Evolutionary conservation across 1,284 basidiomycete genomes (phyloP).

Genomic region (Ustilago vetiveriae): DNA sequence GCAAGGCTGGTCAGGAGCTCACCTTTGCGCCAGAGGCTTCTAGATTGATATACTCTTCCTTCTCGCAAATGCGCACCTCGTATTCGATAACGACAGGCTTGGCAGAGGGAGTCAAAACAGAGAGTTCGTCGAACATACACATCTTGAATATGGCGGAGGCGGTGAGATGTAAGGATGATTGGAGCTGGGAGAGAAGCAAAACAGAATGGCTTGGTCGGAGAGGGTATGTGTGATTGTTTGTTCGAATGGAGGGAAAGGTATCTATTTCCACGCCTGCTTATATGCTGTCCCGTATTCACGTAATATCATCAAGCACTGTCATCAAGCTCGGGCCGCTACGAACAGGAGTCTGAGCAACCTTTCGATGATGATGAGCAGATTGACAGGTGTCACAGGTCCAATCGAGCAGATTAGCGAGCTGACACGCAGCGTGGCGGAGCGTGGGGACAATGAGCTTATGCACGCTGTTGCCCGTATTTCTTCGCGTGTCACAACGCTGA

Average conservation of each 20-base stretch:
- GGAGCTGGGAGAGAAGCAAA: background rate
- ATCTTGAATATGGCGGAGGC: background rate
- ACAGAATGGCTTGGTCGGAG: no score
- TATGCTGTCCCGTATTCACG: background rate
- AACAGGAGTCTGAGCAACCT: background rate
- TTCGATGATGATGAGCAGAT: slow-evolving; percentile 21
- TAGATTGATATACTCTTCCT: slow-evolving; percentile 8
- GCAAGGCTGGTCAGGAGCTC: background rate
- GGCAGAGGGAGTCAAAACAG: background rate
- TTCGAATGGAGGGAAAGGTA: background rate
- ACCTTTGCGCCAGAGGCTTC: slow-evolving; percentile 13
- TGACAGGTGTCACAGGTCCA: slow-evolving; percentile 31
- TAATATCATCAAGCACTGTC: background rate
- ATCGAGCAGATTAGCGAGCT: slow-evolving; percentile 19
- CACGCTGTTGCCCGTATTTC: slow-evolving; percentile 2
- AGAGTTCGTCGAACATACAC: slow-evolving; percentile 29
- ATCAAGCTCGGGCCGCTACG: background rate
- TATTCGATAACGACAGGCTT: slow-evolving; percentile 12
- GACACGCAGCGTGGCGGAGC: no score
- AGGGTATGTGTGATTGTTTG: background rate
- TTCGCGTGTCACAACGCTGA: slow-evolving; percentile 4
- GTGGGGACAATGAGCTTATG: background rate
- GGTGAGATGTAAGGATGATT: background rate
- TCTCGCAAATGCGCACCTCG: slow-evolving; percentile 11
- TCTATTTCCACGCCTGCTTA: background rate